Evolutionary conservation across 768 basidiomycete species (phyloP), one percentile per base, ranked within the genome.

Genomic region (Termitomyces bulborhizus): DNA sequence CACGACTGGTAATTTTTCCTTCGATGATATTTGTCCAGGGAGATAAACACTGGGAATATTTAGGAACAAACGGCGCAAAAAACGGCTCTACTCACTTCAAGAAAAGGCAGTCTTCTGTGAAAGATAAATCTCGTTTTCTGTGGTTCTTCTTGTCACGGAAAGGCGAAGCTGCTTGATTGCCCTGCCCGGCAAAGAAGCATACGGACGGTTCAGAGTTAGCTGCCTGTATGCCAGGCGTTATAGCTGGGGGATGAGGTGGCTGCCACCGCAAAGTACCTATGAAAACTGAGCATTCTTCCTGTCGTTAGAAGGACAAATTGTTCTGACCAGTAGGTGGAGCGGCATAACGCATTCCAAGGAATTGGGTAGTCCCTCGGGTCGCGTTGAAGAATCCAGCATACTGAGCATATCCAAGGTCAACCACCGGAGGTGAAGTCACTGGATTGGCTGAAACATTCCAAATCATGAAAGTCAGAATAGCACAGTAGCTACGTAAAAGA

Each of bases 311-410:
- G 7, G 26, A 37, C 26, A 18, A 3, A 11, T 0, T 31, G 11
- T n/a, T 36, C 46, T 31, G 16, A 76, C 78, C 79, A 21, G 71
- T 57, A 8, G 80, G 79, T n/a, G 78, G 68, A 18, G 77, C 76
- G 3, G 81, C 80, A 63, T 76, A 82, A 9, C 80, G 71, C 44
- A 80, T 70, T 1, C 74, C 74, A 11, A 77, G 65, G 60, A 75
- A 79, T 31, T 69, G 63, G 1, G 71, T 70, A 52, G 71, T 69
- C n/a, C 61, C 60, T 12, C 68, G 69, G 0, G 66, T 67, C 1
- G 64, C 49, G 49, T 76, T 68, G 31, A 73, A 64, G 0, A 64
- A 47, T 0, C 78, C 78, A 61, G 71, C 68, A 57, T 78, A 80
- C 48, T 66, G 65, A 0, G 78, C 73, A 60, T 78, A 76, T 4